Evolutionary conservation across 331 rosid genomes (phyloP), one percentile per base, ranked within the genome.

Genomic region (Pyrus hybrid): DNA sequence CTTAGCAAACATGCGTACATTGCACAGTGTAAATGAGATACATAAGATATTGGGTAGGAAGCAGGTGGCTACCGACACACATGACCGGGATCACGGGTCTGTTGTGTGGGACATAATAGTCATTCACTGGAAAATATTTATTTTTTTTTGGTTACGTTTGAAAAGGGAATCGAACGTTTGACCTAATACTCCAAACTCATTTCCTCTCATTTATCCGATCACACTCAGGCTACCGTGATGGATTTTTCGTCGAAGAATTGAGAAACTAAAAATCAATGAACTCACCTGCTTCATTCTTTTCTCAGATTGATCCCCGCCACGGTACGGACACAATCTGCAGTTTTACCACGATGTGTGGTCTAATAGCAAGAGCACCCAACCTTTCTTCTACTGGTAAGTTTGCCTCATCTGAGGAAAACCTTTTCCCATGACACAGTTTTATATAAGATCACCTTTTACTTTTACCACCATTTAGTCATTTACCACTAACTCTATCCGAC

Each of bases 341-440:
- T 85, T 88, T 76, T 93, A 93, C 78, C 91, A 87, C 47, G 83
- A 83, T 61, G 72, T 82, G 7, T 91, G 96, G 98, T 85, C 83
- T 35, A 78, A 29, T 8, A 82, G 88, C 86, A 79, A 37, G 69
- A 90, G 94, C 77, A 66, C 72, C 29, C 90, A 91, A 37, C 93
- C 97, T 14, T 93, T 93, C 88, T 93, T 93, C 63, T 84, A 88
- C 80, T 91, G 99, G 99, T 94, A 87, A 84, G 45, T n/a, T 51
- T 17, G 57, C 10, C 21, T 51, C 21, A 22, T 2, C 7, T 0
- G 16, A 29, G 30, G 22, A 33, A 58, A 16, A 8, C 5, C 16
- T n/a, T 21, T 22, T 57, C 14, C 29, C 10, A 22, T 35, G 6
- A 8, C 16, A 7, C 20, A 16, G 8, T 20, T 17, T 22, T 57